Base-by-base conservation (phyloP, 1,139 yeast genomes). In the Geotrichum bryndzae region DNA sequence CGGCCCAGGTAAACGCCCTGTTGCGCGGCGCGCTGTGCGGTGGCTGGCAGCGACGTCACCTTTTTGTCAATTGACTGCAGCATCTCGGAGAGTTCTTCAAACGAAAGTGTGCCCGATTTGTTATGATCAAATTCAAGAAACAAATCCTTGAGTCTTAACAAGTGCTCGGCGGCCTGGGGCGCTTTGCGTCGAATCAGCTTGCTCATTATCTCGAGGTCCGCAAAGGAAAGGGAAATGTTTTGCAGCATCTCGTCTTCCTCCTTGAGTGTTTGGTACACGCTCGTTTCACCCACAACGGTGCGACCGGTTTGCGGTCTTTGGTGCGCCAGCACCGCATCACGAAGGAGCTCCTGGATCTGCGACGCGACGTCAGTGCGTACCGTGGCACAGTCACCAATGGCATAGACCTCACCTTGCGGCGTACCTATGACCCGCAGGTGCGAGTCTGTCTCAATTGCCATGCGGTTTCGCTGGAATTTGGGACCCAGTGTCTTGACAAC, bases 11-110 rank as follows among this genome's bases (percentile, higher is more conserved):
- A 85, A 58, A 75, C 75, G 62, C 89, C 88, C 70, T 85, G 88
- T 72, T 85, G 89, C 66, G 81, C 78, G 1, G 88, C 88, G 59
- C 88, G 78, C 72, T 84, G 89, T 10, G 88, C 88, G 2, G 88
- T 85, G 13, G 88, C 87, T 1, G 88, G 88, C 66, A 85, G 72
- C 1, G 87, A 82, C 3, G 88, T 84, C 61, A 85, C 82, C 70
- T 83, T 82, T 22, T 83, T 78, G 69, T 85, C 87, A 54, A 84
- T 81, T 59, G 81, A 82, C 63, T 78, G 74, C 61, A 85, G 74
- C 64, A 84, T 70, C 8, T 74, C 72, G 31, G 81, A 74, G 38
- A 84, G 76, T 65, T 84, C 85, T 54, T 77, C 75, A 65, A 82
- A 79, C 22, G 78, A 76, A 57, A 85, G 72, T 13, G 77, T 75